Percentiles rank a stretch among this genome's conserved stretches.
Evolutionary conservation across 2,329 filamentous ascomycete genomes (phyloP).

Genomic region (Celoporthe dispersa): DNA sequence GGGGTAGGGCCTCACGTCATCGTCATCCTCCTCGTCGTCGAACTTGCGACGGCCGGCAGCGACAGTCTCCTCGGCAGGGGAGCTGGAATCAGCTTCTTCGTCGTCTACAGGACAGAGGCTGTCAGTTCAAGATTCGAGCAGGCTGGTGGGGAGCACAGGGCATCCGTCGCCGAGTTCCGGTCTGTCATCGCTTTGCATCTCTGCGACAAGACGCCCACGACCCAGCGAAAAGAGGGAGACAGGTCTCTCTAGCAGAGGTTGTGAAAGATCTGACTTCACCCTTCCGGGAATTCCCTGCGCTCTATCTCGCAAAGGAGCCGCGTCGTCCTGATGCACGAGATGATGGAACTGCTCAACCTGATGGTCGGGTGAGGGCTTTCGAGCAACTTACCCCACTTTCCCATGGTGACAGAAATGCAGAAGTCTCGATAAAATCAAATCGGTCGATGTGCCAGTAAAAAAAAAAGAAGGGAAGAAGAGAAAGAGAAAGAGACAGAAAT

Average conservation of each 20-base stretch:
- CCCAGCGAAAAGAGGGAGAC: neutral
- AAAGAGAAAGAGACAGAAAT: neutral
- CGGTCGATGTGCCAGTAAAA: no score
- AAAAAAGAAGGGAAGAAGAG: neutral
- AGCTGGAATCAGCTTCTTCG: constrained; percentile 43
- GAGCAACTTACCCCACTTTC: constrained; percentile 30
- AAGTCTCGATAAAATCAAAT: neutral
- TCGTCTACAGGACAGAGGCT: constrained; percentile 38
- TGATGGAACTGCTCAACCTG: neutral
- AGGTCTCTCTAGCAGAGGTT: neutral
- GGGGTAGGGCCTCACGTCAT: constrained; percentile 68
- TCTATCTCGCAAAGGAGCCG: neutral
- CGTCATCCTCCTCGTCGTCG: constrained; percentile 87
- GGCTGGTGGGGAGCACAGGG: neutral
- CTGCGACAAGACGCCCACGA: neutral
- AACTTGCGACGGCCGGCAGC: constrained; percentile 67
- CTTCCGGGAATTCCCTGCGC: neutral
- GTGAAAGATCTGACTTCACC: neutral
- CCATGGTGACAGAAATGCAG: constrained; percentile 17
- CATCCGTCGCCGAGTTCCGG: neutral
- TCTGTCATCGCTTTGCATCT: neutral
- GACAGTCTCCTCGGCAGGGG: constrained; percentile 39
- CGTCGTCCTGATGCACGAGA: neutral
- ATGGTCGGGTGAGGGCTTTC: neutral
- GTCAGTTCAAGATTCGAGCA: constrained; percentile 30